Base-by-base conservation (phyloP, 2,329 filamentous ascomycete genomes). In the Apiospora sp. region DNA sequence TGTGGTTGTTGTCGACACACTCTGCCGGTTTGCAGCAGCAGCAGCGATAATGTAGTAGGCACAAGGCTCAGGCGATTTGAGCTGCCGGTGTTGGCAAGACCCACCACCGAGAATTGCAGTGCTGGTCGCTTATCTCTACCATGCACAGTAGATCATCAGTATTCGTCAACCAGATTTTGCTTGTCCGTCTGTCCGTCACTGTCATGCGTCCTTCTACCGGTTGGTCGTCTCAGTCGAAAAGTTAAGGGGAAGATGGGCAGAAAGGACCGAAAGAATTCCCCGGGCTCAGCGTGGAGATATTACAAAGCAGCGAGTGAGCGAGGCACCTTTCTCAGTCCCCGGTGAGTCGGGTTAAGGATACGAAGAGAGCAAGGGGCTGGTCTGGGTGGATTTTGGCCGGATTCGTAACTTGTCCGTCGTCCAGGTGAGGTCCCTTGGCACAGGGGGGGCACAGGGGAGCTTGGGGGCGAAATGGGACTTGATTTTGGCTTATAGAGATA, bases 81-180 rank as follows among this genome's bases (percentile, higher is more conserved):
- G 58, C 58, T 64, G 58, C 58, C 58, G 19, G 58, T 37, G 58
- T 34, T 14, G 58, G 34, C 58, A n/a, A 41, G 58, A 64, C 58
- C 58, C 58, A 64, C 58, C 58, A 41, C 58, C 37, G 58, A 64
- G 58, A 22, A 41, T 64, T 64, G 58, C 58, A 37, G 58, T 64
- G 8, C 30, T 41, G 58, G 58, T 64, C 58, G 58, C 58, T 41
- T 64, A 64, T 64, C 58, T 64, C 58, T 64, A 64, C 34, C 58
- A 64, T 64, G 58, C 58, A 64, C 58, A 64, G 34, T 41, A n/a
- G 58, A 64, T 64, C 58, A 64, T 64, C 58, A 64, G 58, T 22
- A n/a, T 41, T 64, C 58, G 58, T 64, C 58, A 64, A 41, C 34
- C 34, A 64, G 22, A 30, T n/a, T 41, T 41, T 64, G 30, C 58